A percentile compares a stretch with the other conserved stretches of the same genome.
phyloP scores from a whole-genome alignment of 2,329 filamentous ascomycete species.

The Cladosporium phlei region DNA sequence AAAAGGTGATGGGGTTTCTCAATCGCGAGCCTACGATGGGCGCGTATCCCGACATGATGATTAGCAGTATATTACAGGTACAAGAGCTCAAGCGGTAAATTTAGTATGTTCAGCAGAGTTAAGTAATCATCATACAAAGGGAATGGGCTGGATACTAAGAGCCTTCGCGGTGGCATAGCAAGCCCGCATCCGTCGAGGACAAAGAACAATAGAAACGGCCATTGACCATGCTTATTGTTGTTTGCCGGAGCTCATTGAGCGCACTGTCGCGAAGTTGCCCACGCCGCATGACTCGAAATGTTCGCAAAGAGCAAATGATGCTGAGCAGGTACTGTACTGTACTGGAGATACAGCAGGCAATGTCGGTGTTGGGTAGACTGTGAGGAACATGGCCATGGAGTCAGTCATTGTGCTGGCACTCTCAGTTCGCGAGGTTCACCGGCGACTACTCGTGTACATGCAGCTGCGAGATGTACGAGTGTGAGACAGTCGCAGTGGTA shows the following conservation, averaged over 20 bases:
- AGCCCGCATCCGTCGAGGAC: constrained; percentile 11
- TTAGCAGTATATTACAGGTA: too few species aligned
- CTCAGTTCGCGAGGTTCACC: too few species aligned
- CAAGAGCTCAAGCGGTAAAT: too few species aligned
- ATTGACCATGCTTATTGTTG: neutral
- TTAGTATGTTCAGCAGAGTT: neutral
- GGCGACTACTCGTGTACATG: too few species aligned
- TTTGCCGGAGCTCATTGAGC: neutral
- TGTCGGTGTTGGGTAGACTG: too few species aligned
- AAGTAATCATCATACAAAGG: neutral
- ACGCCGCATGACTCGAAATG: neutral
- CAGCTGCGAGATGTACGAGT: too few species aligned
- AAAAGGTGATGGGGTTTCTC: neutral
- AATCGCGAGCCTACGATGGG: neutral
- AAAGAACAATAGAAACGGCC: constrained; percentile 3
- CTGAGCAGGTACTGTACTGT: too few species aligned
- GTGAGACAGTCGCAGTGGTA: too few species aligned
- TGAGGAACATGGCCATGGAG: too few species aligned
- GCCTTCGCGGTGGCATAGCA: neutral
- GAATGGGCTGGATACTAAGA: neutral
- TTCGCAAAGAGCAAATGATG: neutral
- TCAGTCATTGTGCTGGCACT: too few species aligned
- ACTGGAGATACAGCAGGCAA: too few species aligned
- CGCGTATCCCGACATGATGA: too few species aligned
- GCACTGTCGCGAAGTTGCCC: neutral